Evolutionary conservation across 495 filamentous ascomycete genomes (phyloP).

Genomic region (Trichoderma reesei): DNA sequence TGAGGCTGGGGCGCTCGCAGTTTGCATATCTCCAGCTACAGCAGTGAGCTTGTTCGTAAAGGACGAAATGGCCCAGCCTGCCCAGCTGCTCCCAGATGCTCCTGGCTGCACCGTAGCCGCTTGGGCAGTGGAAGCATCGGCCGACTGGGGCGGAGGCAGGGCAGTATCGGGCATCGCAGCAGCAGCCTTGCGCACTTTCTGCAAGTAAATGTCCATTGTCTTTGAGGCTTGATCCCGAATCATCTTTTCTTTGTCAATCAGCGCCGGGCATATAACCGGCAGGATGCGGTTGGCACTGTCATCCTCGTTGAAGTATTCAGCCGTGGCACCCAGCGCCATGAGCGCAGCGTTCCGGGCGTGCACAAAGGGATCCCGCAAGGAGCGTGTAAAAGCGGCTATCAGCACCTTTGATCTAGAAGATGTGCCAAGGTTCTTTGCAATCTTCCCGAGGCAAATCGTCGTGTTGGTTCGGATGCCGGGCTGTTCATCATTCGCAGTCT

Average conservation of each 20-base stretch:
- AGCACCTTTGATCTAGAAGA: slow-evolving; percentile 81
- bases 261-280: slow-evolving; percentile 67
- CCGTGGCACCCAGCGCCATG: slow-evolving; percentile 73
- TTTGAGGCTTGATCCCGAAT: slow-evolving; percentile 87
- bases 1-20: slow-evolving; percentile 15
- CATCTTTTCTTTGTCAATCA: slow-evolving; percentile 84
- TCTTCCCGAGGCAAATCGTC: slow-evolving; percentile 92
- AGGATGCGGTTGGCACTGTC: slow-evolving; percentile 79
- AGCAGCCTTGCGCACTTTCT: slow-evolving; percentile 69
- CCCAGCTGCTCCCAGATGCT: slow-evolving; percentile 59
- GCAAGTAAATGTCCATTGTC: slow-evolving; percentile 80
- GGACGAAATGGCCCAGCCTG: slow-evolving; percentile 97
- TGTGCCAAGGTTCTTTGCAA: slow-evolving; percentile 75
- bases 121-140: slow-evolving; percentile 45
- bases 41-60: slow-evolving; percentile 88
- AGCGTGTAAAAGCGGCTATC: slow-evolving; percentile 79
- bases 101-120: slow-evolving; percentile 62
- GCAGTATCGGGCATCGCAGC: slow-evolving; percentile 71
- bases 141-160: slow-evolving; percentile 37
- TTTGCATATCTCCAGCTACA: slow-evolving; percentile 74
- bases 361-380: slow-evolving; percentile 85
- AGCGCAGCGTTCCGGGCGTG: slow-evolving; percentile 86
- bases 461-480: slow-evolving; percentile 97
- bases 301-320: slow-evolving; percentile 78
- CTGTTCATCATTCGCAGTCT: slow-evolving; percentile 95